Percentiles rank a stretch among this genome's conserved stretches.
These are phyloP conservation scores for Alternaria arbusti DNA, from an alignment of 2,329 filamentous ascomycete species.

Conservation along the genomic window DNA sequence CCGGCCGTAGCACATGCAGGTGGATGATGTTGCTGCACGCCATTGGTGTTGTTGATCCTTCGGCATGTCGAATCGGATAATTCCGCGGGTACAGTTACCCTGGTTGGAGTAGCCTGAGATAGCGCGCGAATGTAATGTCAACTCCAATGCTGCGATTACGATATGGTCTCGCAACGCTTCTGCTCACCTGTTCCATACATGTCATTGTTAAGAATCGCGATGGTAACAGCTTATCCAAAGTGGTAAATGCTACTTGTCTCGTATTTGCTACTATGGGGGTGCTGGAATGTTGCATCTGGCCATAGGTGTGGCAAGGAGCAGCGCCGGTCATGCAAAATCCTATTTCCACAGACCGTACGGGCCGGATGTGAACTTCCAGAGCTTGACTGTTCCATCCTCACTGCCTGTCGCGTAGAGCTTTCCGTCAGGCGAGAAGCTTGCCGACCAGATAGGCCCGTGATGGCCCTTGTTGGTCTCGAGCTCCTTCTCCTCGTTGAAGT, in stretches of 20 bases:
- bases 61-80: conserved; percentile 30
- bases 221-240: neutral
- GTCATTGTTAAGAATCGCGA: neutral
- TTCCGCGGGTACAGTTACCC: conserved; percentile 23
- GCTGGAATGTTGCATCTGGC: neutral
- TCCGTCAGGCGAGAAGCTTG: conserved; percentile 91
- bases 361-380: conserved; percentile 74
- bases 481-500: conserved; percentile 82
- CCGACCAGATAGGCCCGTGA: conserved; percentile 96
- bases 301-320: neutral
- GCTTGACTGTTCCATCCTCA: conserved; percentile 96
- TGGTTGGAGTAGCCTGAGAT: conserved; percentile 7
- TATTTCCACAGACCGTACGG: conserved; percentile 71
- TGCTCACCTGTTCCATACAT: neutral
- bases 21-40: conserved; percentile 12
- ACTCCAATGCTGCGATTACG: neutral
- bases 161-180: neutral
- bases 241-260: neutral
- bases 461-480: conserved; percentile 95
- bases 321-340: neutral
- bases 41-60: conserved; percentile 23
- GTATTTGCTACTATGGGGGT: conserved; percentile 3
- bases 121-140: neutral
- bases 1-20: conserved; percentile 14
- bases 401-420: conserved; percentile 96